phyloP scores from a whole-genome alignment of 2,329 filamentous ascomycete species.

The Trichophaea hybrida region DNA sequence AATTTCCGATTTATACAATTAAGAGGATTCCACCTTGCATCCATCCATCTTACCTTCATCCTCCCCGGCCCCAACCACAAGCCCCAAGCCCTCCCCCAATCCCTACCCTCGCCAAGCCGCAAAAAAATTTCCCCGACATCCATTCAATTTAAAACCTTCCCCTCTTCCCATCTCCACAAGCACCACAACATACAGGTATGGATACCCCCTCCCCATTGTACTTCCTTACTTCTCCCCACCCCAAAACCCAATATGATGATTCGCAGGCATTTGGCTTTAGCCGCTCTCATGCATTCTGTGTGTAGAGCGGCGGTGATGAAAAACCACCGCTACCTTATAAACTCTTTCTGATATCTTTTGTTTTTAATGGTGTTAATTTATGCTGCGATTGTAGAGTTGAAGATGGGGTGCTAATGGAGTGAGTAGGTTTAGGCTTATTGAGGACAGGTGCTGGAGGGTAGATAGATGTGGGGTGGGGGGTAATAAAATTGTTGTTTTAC shows the following conservation, averaged over 20 bases:
- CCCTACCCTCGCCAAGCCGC: background rate
- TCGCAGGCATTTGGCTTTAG: conserved; percentile 6
- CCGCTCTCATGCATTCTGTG: background rate
- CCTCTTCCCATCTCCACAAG: background rate
- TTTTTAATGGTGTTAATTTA: background rate
- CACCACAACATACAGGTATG: background rate
- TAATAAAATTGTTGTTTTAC: too few species aligned
- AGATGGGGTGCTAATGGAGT: too few species aligned
- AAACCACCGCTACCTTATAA: conserved; percentile 7
- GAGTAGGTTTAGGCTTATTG: too few species aligned
- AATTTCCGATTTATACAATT: too few species aligned
- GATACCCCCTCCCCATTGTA: background rate
- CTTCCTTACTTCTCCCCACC: background rate
- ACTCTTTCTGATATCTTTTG: background rate
- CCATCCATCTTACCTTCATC: too few species aligned
- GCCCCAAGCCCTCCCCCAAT: too few species aligned
- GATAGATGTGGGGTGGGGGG: too few species aligned
- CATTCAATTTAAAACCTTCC: background rate
- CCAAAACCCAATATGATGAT: conserved; percentile 1
- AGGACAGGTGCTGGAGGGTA: too few species aligned
- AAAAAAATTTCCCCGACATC: background rate
- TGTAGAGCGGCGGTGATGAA: conserved; percentile 1
- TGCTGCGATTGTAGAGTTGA: background rate
- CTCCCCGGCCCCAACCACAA: too few species aligned
- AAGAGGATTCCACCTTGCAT: too few species aligned